Conservation (phyloP, 768 basidiomycete species). For the Vararia minispora region DNA sequence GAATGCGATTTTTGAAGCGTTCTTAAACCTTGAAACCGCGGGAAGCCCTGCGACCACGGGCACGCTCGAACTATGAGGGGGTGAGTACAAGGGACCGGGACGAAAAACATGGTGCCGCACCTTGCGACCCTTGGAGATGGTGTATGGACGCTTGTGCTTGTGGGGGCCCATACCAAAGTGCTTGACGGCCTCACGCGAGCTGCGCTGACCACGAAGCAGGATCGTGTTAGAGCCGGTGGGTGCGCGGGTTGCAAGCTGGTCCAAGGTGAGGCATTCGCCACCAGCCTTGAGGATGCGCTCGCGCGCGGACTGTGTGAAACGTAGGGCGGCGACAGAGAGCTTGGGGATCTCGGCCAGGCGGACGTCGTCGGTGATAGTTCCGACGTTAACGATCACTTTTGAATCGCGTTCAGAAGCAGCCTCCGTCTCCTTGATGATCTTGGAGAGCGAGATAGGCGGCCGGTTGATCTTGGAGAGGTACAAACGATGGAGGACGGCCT, state of each 20-base stretch:
- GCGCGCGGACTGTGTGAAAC: constrained; percentile 87
- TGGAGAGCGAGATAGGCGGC: constrained; percentile 89
- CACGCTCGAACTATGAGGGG: constrained; percentile 74
- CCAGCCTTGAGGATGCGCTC: constrained; percentile 94
- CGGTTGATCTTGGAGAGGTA: constrained; percentile 98
- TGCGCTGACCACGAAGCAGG: constrained; percentile 86
- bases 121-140: constrained; percentile 93
- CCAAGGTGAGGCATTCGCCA: constrained; percentile 90
- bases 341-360: constrained; percentile 82
- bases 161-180: constrained; percentile 99
- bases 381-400: constrained; percentile 84
- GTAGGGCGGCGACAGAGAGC: constrained; percentile 85
- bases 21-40: constrained; percentile 91
- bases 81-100: background rate
- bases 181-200: constrained; percentile 87
- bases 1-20: constrained; percentile 23
- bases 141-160: constrained; percentile 98
- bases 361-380: constrained; percentile 92
- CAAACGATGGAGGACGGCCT: constrained; percentile 92
- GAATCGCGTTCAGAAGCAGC: constrained; percentile 52
- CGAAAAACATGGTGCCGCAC: constrained; percentile 23
- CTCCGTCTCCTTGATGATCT: constrained; percentile 75
- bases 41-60: constrained; percentile 97
- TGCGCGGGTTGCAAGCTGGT: constrained; percentile 90
- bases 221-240: constrained; percentile 95